These are phyloP conservation scores for Verticillium isaacii DNA, from an alignment of 2,329 filamentous ascomycete species.

Conservation along the genomic window DNA sequence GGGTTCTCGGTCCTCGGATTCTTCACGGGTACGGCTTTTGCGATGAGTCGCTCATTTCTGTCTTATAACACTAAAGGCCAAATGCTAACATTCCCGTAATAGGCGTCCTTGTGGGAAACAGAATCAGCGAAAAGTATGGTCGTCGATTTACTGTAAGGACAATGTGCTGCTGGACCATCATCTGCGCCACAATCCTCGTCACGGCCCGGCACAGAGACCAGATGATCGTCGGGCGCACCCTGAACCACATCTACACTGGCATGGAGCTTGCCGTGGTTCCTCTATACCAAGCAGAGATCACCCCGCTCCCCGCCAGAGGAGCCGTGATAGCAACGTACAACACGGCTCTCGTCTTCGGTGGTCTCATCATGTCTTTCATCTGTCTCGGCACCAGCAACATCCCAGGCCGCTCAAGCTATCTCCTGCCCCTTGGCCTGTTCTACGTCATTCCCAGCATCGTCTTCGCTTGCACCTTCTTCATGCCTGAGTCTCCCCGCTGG, in stretches of 20 bases:
- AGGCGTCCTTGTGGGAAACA: slow-evolving; percentile 22
- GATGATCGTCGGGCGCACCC: slow-evolving; percentile 26
- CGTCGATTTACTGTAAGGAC: slow-evolving; percentile 26
- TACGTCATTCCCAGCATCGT: slow-evolving; percentile 24
- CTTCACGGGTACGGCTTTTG: no score
- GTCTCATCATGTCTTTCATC: slow-evolving; percentile 19
- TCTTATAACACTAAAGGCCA: no score
- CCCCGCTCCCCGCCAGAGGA: slow-evolving; percentile 10
- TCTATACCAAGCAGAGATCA: slow-evolving; percentile 27
- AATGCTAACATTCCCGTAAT: slow-evolving; percentile 8
- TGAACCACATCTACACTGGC: slow-evolving; percentile 32
- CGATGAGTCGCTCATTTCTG: no score
- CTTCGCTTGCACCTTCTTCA: slow-evolving; percentile 16
- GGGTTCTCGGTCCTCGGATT: no score
- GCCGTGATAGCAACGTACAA: no score
- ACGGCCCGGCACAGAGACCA: slow-evolving; percentile 23
- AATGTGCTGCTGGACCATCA: slow-evolving; percentile 29
- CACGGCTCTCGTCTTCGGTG: not conserved
- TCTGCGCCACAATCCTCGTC: slow-evolving; percentile 24
- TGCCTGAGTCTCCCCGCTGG: slow-evolving; percentile 21
- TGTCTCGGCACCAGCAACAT: slow-evolving; percentile 22
- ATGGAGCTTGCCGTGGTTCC: slow-evolving; percentile 34
- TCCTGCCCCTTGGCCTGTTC: slow-evolving; percentile 27
- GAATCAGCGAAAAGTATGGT: slow-evolving; percentile 22
- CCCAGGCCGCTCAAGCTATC: slow-evolving; percentile 21